Evolutionary conservation across 208 protist species (phyloP).

Genomic region (Trypanosoma boissoni): DNA sequence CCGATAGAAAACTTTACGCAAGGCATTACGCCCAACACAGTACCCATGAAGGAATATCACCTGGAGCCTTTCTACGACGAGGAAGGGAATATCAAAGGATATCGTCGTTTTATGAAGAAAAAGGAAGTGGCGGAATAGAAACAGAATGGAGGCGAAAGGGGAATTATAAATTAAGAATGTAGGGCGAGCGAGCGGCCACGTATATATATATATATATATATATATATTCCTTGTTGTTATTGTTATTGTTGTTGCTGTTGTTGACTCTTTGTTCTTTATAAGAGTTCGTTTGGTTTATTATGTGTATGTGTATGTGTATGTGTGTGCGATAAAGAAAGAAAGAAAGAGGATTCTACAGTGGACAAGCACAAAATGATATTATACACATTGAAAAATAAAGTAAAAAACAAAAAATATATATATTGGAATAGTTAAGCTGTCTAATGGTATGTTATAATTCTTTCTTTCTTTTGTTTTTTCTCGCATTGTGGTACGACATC

Average conservation of each 20-base stretch:
- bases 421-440: background rate
- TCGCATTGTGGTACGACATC: no score
- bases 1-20: slow-evolving; percentile 72
- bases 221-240: no score
- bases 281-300: background rate
- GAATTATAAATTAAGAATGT: no score
- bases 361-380: no score
- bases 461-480: slow-evolving; percentile 12
- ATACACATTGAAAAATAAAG: no score
- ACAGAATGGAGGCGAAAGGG: no score
- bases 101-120: slow-evolving; percentile 53
- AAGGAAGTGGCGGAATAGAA: background rate
- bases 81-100: slow-evolving; percentile 61
- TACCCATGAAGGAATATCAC: slow-evolving; percentile 73
- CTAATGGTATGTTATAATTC: background rate
- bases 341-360: background rate
- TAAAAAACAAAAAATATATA: background rate
- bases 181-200: no score
- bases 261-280: slow-evolving; percentile 9
- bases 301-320: slow-evolving; percentile 10
- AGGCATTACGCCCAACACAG: slow-evolving; percentile 54
- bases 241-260: background rate
- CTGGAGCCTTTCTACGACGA: slow-evolving; percentile 82
- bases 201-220: no score
- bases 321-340: background rate